Percentiles rank a stretch among this genome's conserved stretches.
Evolutionary conservation across 805 yeast species (phyloP).

Genomic region (Schizosaccharomyces osmophilus): DNA sequence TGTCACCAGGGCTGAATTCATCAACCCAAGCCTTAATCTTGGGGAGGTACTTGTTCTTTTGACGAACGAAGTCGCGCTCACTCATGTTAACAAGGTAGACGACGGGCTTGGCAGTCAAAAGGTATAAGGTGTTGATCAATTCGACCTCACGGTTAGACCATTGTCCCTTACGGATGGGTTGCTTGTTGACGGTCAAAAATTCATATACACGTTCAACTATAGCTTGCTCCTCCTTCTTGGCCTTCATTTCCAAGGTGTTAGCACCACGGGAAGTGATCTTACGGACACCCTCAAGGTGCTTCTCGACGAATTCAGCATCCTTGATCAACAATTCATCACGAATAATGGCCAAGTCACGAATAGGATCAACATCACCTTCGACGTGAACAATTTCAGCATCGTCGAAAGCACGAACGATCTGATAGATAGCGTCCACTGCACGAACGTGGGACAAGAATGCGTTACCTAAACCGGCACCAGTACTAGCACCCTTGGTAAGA

Average conservation of each 20-base stretch:
- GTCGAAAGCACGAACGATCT: slow-evolving; percentile 91
- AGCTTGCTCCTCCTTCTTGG: slow-evolving; percentile 62
- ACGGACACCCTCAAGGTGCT: slow-evolving; percentile 53
- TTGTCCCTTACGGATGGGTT: slow-evolving; percentile 51
- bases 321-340: slow-evolving; percentile 78
- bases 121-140: slow-evolving; percentile 57
- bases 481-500: slow-evolving; percentile 80
- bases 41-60: slow-evolving; percentile 65
- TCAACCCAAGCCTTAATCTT: slow-evolving; percentile 81
- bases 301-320: slow-evolving; percentile 84
- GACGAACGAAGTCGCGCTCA: slow-evolving; percentile 66
- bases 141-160: slow-evolving; percentile 83
- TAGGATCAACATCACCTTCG: slow-evolving; percentile 90
- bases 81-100: slow-evolving; percentile 77
- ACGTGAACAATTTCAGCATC: slow-evolving; percentile 95
- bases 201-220: slow-evolving; percentile 51
- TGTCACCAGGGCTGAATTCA: slow-evolving; percentile 63
- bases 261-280: slow-evolving; percentile 72
- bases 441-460: slow-evolving; percentile 90
- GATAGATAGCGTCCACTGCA: slow-evolving; percentile 93
- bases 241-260: slow-evolving; percentile 69
- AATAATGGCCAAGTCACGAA: slow-evolving; percentile 80
- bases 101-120: slow-evolving; percentile 86
- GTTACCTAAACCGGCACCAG: slow-evolving; percentile 52
- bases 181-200: slow-evolving; percentile 57